Evolutionary conservation across 2,329 filamentous ascomycete species (phyloP).

Genomic region (Lasiodiplodia sp.): DNA sequence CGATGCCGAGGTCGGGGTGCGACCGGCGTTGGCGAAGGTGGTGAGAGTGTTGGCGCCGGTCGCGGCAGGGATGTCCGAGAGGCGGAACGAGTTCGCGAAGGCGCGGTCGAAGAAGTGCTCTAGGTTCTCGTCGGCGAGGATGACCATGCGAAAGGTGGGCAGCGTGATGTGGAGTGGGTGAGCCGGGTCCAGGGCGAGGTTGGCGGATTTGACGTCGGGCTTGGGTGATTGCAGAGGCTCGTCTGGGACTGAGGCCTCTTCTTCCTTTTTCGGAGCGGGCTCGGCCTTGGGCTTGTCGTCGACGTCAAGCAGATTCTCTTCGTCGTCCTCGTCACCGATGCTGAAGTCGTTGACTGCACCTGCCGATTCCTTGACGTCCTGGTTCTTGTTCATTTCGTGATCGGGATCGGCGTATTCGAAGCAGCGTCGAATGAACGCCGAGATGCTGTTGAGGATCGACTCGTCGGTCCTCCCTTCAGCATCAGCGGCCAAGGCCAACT

Average conservation of each 20-base stretch:
- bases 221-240: slow-evolving; percentile 39
- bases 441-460: slow-evolving; percentile 89
- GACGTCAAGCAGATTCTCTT: slow-evolving; percentile 65
- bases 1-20: slow-evolving; percentile 47
- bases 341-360: slow-evolving; percentile 68
- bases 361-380: slow-evolving; percentile 40
- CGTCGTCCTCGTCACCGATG: slow-evolving; percentile 73
- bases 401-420: slow-evolving; percentile 98
- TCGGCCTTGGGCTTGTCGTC: slow-evolving; percentile 46
- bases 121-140: slow-evolving; percentile 91
- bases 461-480: slow-evolving; percentile 65
- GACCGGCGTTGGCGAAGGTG: slow-evolving; percentile 76
- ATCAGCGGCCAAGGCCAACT: slow-evolving; percentile 51
- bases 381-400: slow-evolving; percentile 62
- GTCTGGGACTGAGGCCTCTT: not conserved
- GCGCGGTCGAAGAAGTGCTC: slow-evolving; percentile 98
- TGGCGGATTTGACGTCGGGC: slow-evolving; percentile 60
- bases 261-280: slow-evolving; percentile 35
- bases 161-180: slow-evolving; percentile 95
- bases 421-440: slow-evolving; percentile 92
- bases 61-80: slow-evolving; percentile 69
- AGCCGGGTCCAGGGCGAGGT: slow-evolving; percentile 88
- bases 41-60: slow-evolving; percentile 75
- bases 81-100: slow-evolving; percentile 90
- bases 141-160: slow-evolving; percentile 98